Base-by-base conservation (phyloP, 257 asterid genomes). In the Solanum etuberosum region DNA sequence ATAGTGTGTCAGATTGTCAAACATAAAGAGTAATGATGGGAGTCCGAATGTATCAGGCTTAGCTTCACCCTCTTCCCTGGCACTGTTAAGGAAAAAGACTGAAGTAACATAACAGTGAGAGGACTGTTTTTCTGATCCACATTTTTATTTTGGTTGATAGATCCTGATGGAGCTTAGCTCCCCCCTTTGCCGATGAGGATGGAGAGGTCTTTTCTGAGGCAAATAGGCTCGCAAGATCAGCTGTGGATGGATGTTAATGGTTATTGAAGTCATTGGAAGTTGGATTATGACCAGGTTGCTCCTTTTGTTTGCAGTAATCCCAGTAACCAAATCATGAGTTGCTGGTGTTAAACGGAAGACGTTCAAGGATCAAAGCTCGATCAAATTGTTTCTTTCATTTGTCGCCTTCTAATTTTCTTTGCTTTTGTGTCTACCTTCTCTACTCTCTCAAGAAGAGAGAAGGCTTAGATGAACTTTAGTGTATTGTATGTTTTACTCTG, bases 181-280 rank as follows among this genome's bases (percentile, higher is more conserved):
- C 70, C 84, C 63, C 38, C 31, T 81, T 81, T 81, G 85, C 85
- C 85, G 43, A 81, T 81, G 85, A 81, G 70, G 85, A 48, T 81
- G 70, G 85, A 31, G 14, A 48, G 43, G 85, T 81, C 85, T 81
- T 81, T 46, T 81, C 85, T 48, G 85, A 81, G 85, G 85, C 85
- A 81, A 81, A 1, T 81, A 31, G 9, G 29, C 70, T 81, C 1
- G 70, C 67, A 81, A 31, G 67, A 80, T 80, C 68, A 80, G 85
- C 43, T 20, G 31, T 4, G 21, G 31, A 10, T 81, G 85, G 85
- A 48, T 51, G 43, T 20, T 31, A 80, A 32, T 81, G 70, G 20
- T 81, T 81, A 20, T 81, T 81, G 31, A 81, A 81, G 85, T 81
- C 70, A 31, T 81, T 81, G 85, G 68, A 48, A 48, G 46, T 48